Base-by-base conservation (phyloP, 306 rosid genomes). In the Cucumis melo region DNA sequence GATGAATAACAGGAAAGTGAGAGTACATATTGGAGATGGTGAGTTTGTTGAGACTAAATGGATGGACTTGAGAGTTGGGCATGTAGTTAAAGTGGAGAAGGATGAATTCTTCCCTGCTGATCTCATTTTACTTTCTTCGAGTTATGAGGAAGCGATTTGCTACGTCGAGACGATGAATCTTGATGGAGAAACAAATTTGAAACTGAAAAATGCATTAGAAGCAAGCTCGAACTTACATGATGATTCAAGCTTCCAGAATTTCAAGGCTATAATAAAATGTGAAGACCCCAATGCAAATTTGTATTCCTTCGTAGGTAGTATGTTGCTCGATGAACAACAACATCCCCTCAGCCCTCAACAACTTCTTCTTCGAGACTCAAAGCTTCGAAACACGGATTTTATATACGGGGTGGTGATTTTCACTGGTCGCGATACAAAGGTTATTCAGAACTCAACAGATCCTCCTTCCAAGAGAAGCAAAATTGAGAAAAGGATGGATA, bases 401-500 rank as follows among this genome's bases (percentile, higher is more conserved):
- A 75, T 92, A 57, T 92, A 88, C 36, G 99, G 99, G n/a, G 98
- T 82, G 38, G 99, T 95, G 48, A 87, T 95, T 70, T 95, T 95
- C 71, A 90, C 99, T 0, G 98, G 98, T 36, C 91, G 86, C 39
- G 99, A 95, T 78, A 92, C 99, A 58, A 95, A 95, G 88, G 99
- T 95, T 77, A 90, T 90, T 89, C 99, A 95, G 83, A 95, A 95
- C 55, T 84, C 98, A 53, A 95, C 96, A n/a, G 88, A 58, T 23
- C 97, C 99, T 41, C 99, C 97, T 67, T 95, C 98, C 46, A 95
- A 95, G 93, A 86, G 99, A 85, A 95, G 99, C 86, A 95, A 87
- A 82, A 76, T 95, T 67, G 98, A 95, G 88, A 91, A 54, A 76
- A 75, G 99, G 78, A 95, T 90, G 99, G 99, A 95, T 74, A 92